Conservation (phyloP, 495 filamentous ascomycete species). For the Aspergillus sclerotioniger region DNA sequence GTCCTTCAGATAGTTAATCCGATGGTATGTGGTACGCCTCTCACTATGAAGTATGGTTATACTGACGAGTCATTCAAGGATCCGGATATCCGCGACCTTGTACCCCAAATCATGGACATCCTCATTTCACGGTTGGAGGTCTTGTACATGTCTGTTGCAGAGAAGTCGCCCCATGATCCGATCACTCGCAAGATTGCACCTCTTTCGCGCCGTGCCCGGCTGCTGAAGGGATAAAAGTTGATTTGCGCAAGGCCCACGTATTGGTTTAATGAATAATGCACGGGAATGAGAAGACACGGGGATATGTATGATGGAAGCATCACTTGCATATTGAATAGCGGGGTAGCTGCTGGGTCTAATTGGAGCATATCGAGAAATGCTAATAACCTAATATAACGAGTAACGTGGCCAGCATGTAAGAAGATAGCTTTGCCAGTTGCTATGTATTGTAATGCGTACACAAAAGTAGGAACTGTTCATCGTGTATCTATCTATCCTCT, state of each 20-base stretch:
- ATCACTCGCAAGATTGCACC: slow-evolving; percentile 61
- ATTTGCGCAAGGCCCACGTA: not conserved
- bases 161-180: slow-evolving; percentile 58
- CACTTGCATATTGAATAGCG: not conserved
- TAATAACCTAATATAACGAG: slow-evolving; percentile 5
- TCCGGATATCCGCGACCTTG: slow-evolving; percentile 68
- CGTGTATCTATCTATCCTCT: too few relatives aligned
- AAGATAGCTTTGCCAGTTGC: not conserved
- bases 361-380: not conserved
- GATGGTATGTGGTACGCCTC: slow-evolving; percentile 33
- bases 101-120: slow-evolving; percentile 63
- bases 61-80: slow-evolving; percentile 53
- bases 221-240: slow-evolving; percentile 35
- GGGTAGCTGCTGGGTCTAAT: not conserved
- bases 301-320: not conserved
- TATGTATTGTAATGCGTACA: too few relatives aligned
- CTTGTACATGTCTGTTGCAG: slow-evolving; percentile 66
- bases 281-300: not conserved
- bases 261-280: not conserved
- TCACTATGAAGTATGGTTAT: not conserved
- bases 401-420: not conserved
- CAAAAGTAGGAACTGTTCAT: too few relatives aligned
- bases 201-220: slow-evolving; percentile 53
- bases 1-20: slow-evolving; percentile 58
- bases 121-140: slow-evolving; percentile 68